phyloP scores from a whole-genome alignment of 306 rosid species.

The Lotus japonicus region DNA sequence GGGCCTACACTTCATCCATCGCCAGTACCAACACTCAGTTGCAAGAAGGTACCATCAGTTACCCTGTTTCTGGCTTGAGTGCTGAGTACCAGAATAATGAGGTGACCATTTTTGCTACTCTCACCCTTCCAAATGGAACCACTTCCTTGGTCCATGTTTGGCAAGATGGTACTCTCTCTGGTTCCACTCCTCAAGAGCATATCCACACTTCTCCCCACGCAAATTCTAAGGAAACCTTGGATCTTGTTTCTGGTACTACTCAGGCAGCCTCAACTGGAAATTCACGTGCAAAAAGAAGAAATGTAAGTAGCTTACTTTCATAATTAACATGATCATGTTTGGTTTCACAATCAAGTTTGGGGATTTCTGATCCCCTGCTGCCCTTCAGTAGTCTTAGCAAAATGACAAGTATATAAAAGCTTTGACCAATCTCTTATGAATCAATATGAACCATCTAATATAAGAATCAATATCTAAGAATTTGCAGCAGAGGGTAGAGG shows the following conservation, averaged over 20 bases:
- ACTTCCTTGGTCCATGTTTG: slow-evolving; percentile 53
- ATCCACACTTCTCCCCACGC: not conserved
- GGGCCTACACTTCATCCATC: slow-evolving; percentile 21
- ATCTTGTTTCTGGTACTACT: slow-evolving; percentile 52
- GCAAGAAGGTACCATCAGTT: slow-evolving; percentile 27
- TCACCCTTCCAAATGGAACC: slow-evolving; percentile 36
- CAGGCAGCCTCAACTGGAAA: slow-evolving; percentile 4
- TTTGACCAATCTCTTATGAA: too few species aligned
- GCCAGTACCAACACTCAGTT: not conserved
- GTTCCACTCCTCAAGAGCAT: slow-evolving; percentile 23
- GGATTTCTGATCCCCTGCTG: too few species aligned
- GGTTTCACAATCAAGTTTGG: too few species aligned
- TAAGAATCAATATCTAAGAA: too few species aligned
- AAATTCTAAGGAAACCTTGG: slow-evolving; percentile 31
- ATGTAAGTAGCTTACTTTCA: slow-evolving; percentile 33
- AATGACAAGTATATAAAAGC: too few species aligned
- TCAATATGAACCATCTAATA: too few species aligned
- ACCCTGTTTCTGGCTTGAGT: slow-evolving; percentile 14
- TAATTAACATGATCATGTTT: too few species aligned
- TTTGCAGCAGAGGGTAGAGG: too few species aligned
- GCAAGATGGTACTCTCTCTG: slow-evolving; percentile 52
- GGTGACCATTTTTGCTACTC: slow-evolving; percentile 49
- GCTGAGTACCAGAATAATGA: slow-evolving; percentile 34
- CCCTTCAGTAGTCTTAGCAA: too few species aligned
- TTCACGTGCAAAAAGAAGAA: slow-evolving; percentile 32